Evolutionary conservation across 2,329 filamentous ascomycete species (phyloP).

Genomic region (Verticillium nonalfalfae): DNA sequence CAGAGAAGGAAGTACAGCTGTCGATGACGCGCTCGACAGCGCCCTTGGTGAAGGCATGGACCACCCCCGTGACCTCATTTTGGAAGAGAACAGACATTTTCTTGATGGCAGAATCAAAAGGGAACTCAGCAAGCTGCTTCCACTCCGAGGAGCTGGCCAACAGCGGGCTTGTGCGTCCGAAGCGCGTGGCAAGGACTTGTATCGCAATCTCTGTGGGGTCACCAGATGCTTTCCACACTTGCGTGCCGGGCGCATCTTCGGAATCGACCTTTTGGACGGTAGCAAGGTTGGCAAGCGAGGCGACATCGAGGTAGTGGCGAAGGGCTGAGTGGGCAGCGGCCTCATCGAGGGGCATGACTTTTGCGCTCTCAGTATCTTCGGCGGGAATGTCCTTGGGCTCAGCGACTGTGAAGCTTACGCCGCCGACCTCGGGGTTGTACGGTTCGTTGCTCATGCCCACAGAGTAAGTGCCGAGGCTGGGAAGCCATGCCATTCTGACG

Average conservation of each 20-base stretch:
- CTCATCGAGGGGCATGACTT: slow-evolving; percentile 30
- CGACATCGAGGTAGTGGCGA: slow-evolving; percentile 47
- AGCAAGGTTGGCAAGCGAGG: slow-evolving; percentile 55
- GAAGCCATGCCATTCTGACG: slow-evolving; percentile 22
- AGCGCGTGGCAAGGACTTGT: slow-evolving; percentile 50
- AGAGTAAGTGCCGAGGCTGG: slow-evolving; percentile 23
- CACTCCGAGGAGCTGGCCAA: slow-evolving; percentile 21
- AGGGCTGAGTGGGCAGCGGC: slow-evolving; percentile 27
- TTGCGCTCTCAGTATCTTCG: background rate
- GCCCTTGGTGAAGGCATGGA: slow-evolving; percentile 49
- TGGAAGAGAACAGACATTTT: slow-evolving; percentile 51
- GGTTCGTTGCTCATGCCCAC: slow-evolving; percentile 21
- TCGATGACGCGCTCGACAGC: slow-evolving; percentile 61
- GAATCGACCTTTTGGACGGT: slow-evolving; percentile 42
- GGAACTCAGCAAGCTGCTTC: slow-evolving; percentile 42
- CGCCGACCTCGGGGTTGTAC: slow-evolving; percentile 7
- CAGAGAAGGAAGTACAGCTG: slow-evolving; percentile 39
- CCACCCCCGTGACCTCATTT: slow-evolving; percentile 18
- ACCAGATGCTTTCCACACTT: slow-evolving; percentile 34
- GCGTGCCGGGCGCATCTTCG: slow-evolving; percentile 12
- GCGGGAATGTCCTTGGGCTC: slow-evolving; percentile 19
- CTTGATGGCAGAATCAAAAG: slow-evolving; percentile 53
- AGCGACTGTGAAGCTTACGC: slow-evolving; percentile 31
- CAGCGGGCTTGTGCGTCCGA: slow-evolving; percentile 30
- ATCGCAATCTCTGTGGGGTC: slow-evolving; percentile 52